Evolutionary conservation across 1,139 yeast genomes (phyloP).

Genomic region (Yamadazyma spencermartinsiae): DNA sequence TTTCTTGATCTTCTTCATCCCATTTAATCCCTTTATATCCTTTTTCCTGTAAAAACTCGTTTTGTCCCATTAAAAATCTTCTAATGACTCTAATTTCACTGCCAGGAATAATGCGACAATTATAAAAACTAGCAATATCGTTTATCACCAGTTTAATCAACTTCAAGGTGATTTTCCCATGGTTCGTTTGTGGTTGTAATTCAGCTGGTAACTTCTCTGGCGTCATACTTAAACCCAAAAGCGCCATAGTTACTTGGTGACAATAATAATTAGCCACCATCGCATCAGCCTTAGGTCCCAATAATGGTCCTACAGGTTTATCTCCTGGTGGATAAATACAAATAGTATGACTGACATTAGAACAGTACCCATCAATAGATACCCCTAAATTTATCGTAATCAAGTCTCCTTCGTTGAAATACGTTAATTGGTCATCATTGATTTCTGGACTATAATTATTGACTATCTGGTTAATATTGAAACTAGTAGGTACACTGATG

Average conservation of each 20-base stretch:
- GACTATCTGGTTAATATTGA: conserved; percentile 79
- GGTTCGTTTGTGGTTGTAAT: conserved; percentile 26
- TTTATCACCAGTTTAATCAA: conserved; percentile 76
- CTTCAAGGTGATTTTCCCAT: conserved; percentile 56
- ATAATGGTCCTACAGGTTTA: conserved; percentile 71
- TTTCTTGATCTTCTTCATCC: conserved; percentile 82
- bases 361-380: conserved; percentile 93
- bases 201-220: conserved; percentile 70
- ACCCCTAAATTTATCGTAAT: conserved; percentile 83
- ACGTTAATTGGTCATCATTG: conserved; percentile 56
- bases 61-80: conserved; percentile 94
- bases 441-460: conserved; percentile 86
- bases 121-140: conserved; percentile 73
- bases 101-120: conserved; percentile 87
- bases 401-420: conserved; percentile 75
- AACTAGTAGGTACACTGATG: conserved; percentile 85
- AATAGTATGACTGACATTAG: conserved; percentile 80
- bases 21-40: conserved; percentile 93
- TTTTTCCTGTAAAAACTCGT: conserved; percentile 86
- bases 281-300: conserved; percentile 88
- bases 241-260: conserved; percentile 72
- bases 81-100: conserved; percentile 88
- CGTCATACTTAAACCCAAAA: conserved; percentile 70
- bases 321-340: conserved; percentile 73
- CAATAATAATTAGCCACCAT: conserved; percentile 88